Conservation (phyloP, 1,139 yeast genomes). For the Yamadazyma diospyri region DNA sequence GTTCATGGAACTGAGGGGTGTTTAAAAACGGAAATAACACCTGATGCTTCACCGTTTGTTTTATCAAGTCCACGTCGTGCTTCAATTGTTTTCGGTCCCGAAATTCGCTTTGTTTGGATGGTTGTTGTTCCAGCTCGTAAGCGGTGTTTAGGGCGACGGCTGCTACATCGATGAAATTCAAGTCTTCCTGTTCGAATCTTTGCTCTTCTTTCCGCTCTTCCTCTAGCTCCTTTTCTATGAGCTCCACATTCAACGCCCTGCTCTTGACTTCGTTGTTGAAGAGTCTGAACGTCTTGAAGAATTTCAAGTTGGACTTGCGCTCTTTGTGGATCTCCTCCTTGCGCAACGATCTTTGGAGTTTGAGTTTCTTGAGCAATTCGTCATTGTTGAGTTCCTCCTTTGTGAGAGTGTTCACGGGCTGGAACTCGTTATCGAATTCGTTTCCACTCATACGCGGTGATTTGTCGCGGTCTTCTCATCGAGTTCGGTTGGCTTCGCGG, state of each 20-base stretch:
- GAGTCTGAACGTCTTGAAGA: conserved; percentile 10
- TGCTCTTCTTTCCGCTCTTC: too few relatives aligned
- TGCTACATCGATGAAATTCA: neutral
- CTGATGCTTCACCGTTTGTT: conserved; percentile 3
- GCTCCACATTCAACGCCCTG: neutral
- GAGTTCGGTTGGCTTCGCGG: too few relatives aligned
- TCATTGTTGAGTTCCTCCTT: conserved; percentile 8
- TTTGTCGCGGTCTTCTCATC: neutral
- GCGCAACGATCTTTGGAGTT: conserved; percentile 1
- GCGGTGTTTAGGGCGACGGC: neutral
- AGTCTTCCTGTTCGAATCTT: too few relatives aligned
- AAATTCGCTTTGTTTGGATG: too few relatives aligned
- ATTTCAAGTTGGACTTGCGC: conserved; percentile 4
- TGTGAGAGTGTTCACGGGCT: conserved; percentile 7
- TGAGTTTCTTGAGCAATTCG: conserved; percentile 7
- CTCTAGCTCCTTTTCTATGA: conserved; percentile 2
- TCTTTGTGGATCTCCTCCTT: conserved; percentile 5
- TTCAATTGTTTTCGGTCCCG: neutral
- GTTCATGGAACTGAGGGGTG: conserved; percentile 9
- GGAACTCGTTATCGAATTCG: conserved; percentile 10
- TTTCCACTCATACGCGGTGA: neutral
- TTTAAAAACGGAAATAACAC: neutral
- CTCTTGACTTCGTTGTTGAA: conserved; percentile 4
- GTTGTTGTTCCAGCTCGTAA: too few relatives aligned
- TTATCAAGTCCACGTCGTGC: conserved; percentile 5